Evolutionary conservation across 73 alveolate genomes (phyloP), one percentile per base, ranked within the genome.

Genomic region (Paramecium biaurelia): DNA sequence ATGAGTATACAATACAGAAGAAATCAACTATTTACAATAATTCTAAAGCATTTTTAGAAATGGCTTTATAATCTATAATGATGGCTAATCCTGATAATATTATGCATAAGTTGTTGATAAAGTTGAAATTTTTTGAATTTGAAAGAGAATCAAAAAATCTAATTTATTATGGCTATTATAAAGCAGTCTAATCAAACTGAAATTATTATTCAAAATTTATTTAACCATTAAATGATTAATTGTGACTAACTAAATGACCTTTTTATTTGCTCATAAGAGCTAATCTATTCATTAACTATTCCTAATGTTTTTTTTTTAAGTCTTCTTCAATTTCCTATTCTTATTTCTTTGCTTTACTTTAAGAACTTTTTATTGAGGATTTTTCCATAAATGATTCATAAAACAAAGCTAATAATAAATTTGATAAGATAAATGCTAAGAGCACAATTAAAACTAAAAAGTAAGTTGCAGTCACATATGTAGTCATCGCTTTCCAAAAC

Each of bases 401-500:
- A 76, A 76, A 76, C 28, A 37, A 26, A 3, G 89, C 89, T 18
- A 76, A 15, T 30, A 76, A 43, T 41, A 76, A 43, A 43, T 76
- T 76, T 76, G 89, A 76, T 34, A 76, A 21, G 9, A 76, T 76
- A 76, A 41, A 76, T 34, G 89, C 89, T 76, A 76, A 76, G 5
- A 76, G 8, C 0, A 76, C 67, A 4, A 76, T 76, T 76, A 76
- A 76, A 6, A 43, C 47, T 20, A 76, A 41, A 41, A 76, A 76
- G 12, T 76, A 76, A 0, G 70, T 41, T n/a, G 89, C 89, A 5
- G 89, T 43, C 4, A 43, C 70, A 41, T 41, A 76, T 7, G 89
- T 76, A 37, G 89, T 76, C 70, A 76, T 76, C 1, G 89, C 67
- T 41, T 76, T 37, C 89, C 89, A 76, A 76, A 26, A 76, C 89